These are phyloP conservation scores for Nicotiana paniculata DNA, from an alignment of 257 asterid species.

Conservation along the genomic window DNA sequence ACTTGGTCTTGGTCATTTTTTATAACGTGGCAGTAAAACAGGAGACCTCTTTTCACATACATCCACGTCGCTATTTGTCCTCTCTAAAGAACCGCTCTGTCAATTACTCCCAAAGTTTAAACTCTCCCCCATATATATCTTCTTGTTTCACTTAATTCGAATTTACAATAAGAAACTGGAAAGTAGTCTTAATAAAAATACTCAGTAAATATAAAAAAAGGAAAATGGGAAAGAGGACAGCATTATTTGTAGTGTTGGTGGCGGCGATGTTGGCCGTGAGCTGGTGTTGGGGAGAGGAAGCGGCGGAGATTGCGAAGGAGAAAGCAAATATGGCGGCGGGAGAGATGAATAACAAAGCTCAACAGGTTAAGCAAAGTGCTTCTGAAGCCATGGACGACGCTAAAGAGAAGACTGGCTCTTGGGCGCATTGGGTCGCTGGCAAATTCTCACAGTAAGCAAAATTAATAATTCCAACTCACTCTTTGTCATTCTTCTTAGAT, in stretches of 20 bases:
- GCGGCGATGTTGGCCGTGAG: not conserved
- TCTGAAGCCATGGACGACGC: slow-evolving; percentile 20
- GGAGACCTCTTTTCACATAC: not conserved
- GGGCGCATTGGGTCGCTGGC: slow-evolving; percentile 47
- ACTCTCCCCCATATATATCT: not conserved
- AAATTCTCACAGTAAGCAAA: slow-evolving; percentile 38
- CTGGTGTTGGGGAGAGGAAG: slow-evolving; percentile 18
- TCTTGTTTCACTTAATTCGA: not conserved
- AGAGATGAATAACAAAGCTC: not conserved
- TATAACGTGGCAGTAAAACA: not conserved
- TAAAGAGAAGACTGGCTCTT: slow-evolving; percentile 25
- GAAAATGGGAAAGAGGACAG: slow-evolving; percentile 17
- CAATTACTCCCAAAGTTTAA: not conserved
- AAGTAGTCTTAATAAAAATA: not conserved
- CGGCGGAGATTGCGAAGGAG: slow-evolving; percentile 7
- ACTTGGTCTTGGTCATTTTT: not conserved
- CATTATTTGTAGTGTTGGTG: slow-evolving; percentile 5
- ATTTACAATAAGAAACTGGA: not conserved
- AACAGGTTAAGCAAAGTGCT: slow-evolving; percentile 7
- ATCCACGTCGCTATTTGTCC: not conserved
- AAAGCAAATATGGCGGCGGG: slow-evolving; percentile 5
- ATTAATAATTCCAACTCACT: not conserved
- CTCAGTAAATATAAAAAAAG: not conserved
- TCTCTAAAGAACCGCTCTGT: not conserved
- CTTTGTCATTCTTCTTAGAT: too few species aligned